phyloP scores from a whole-genome alignment of 306 rosid species.

The Gastrolobium villosum region DNA sequence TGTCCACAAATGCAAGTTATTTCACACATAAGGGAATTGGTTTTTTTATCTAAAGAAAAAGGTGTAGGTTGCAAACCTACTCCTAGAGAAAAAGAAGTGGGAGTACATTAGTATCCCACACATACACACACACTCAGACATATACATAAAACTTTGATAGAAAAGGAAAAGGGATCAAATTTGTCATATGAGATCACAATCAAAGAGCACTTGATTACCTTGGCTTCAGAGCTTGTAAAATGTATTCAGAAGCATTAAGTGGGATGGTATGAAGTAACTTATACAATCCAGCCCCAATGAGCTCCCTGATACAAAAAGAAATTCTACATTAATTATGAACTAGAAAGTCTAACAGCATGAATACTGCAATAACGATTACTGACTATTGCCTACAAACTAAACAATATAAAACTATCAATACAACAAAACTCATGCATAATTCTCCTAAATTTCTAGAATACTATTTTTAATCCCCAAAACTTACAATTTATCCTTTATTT shows the following conservation, averaged over 20 bases:
- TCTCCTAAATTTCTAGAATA: constrained; percentile 20
- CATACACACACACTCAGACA: too few species aligned
- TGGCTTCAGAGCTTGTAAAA: constrained; percentile 77
- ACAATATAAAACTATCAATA: constrained; percentile 1
- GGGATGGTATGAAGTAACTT: constrained; percentile 64
- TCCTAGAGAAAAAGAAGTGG: too few species aligned
- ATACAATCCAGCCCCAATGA: constrained; percentile 57
- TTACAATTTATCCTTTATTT: constrained; percentile 1
- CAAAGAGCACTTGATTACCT: constrained; percentile 58
- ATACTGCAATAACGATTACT: constrained; percentile 1
- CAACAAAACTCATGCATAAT: background rate
- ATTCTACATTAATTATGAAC: constrained; percentile 2
- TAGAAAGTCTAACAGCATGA: constrained; percentile 30
- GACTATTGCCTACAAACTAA: constrained; percentile 13
- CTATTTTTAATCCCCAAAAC: background rate
- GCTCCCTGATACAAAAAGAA: constrained; percentile 50
- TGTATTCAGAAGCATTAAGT: constrained; percentile 69
- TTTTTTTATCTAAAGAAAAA: too few species aligned
- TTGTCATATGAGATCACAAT: constrained; percentile 33
- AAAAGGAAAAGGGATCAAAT: constrained; percentile 23
- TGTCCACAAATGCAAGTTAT: too few species aligned
- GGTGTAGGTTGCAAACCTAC: too few species aligned
- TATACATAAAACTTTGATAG: background rate
- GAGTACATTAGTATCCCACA: too few species aligned
- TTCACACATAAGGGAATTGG: too few species aligned